Conservation (phyloP, 495 filamentous ascomycete species). For the Polyplosphaeria fusca region DNA sequence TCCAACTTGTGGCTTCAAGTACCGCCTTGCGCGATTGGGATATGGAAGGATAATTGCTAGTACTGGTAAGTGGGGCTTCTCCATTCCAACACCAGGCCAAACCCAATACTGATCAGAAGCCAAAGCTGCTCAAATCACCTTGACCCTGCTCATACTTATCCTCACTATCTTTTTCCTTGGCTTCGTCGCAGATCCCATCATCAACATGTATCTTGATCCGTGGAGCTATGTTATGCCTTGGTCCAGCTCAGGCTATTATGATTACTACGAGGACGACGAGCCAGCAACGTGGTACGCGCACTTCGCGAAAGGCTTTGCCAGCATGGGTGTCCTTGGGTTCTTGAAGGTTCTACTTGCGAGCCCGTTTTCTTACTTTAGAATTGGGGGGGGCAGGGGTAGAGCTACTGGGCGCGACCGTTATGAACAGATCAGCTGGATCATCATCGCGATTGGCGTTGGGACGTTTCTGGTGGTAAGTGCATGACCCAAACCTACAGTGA, state of each 20-base stretch:
- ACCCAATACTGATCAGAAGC: too few relatives aligned
- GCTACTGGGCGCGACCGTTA: constrained; percentile 68
- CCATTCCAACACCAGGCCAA: background rate
- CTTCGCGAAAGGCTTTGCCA: constrained; percentile 81
- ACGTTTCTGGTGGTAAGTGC: constrained; percentile 78
- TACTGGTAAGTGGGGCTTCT: constrained; percentile 38
- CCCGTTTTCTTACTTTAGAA: constrained; percentile 53
- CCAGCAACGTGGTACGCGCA: constrained; percentile 68
- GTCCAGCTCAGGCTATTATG: constrained; percentile 18
- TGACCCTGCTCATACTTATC: constrained; percentile 69
- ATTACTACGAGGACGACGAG: constrained; percentile 44
- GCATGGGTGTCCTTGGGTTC: constrained; percentile 80
- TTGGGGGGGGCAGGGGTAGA: constrained; percentile 52
- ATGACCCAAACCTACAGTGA: background rate
- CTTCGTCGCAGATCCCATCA: constrained; percentile 89
- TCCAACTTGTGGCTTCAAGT: constrained; percentile 82
- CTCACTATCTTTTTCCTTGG: constrained; percentile 73
- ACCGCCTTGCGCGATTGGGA: constrained; percentile 72
- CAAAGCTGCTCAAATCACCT: constrained; percentile 51
- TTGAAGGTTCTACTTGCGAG: constrained; percentile 73
- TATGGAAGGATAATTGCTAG: constrained; percentile 75
- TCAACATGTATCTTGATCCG: constrained; percentile 81
- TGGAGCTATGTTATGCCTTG: constrained; percentile 49
- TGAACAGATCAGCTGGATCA: constrained; percentile 68
- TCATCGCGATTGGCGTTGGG: constrained; percentile 73